Percentiles rank a stretch among this genome's conserved stretches.
phyloP scores from a whole-genome alignment of 192 early-diverging fungal genomes.

The Polychytrium aggregatum region DNA sequence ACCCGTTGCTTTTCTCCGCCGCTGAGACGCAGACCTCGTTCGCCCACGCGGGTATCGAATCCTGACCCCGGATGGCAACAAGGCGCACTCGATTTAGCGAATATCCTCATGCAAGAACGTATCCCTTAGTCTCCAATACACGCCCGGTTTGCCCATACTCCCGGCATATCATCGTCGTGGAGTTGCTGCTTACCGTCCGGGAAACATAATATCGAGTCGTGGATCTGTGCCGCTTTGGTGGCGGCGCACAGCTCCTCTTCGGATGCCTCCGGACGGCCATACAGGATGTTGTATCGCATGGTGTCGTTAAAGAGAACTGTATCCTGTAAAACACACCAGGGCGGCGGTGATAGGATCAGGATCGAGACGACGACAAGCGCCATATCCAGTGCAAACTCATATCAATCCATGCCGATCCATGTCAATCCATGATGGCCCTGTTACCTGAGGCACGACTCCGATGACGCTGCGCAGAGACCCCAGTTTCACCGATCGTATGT shows the following conservation, averaged over 20 bases:
- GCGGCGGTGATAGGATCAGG: not conserved
- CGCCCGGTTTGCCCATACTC: too few species aligned
- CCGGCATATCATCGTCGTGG: too few species aligned
- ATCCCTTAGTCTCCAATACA: too few species aligned
- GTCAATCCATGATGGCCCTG: too few species aligned
- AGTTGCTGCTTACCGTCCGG: slow-evolving; percentile 59
- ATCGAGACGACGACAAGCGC: not conserved
- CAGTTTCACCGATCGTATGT: slow-evolving; percentile 55
- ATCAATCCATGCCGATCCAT: too few species aligned
- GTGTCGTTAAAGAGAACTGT: slow-evolving; percentile 96
- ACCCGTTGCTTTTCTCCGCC: slow-evolving; percentile 90
- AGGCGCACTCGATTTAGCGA: too few species aligned
- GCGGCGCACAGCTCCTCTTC: slow-evolving; percentile 57
- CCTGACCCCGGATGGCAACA: too few species aligned
- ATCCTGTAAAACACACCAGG: slow-evolving; percentile 46
- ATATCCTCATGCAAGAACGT: too few species aligned
- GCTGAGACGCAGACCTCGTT: slow-evolving; percentile 59
- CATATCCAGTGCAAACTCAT: too few species aligned
- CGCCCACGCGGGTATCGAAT: slow-evolving; percentile 37
- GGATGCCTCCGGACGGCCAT: slow-evolving; percentile 46
- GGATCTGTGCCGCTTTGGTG: slow-evolving; percentile 68
- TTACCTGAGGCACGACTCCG: slow-evolving; percentile 75
- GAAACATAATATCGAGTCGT: slow-evolving; percentile 64
- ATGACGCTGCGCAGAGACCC: slow-evolving; percentile 66
- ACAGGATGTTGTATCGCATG: slow-evolving; percentile 92